A percentile compares a stretch with the other conserved stretches of the same genome.
phyloP scores from a whole-genome alignment of 2,329 filamentous ascomycete genomes.

The Monilinia aucupariae region DNA sequence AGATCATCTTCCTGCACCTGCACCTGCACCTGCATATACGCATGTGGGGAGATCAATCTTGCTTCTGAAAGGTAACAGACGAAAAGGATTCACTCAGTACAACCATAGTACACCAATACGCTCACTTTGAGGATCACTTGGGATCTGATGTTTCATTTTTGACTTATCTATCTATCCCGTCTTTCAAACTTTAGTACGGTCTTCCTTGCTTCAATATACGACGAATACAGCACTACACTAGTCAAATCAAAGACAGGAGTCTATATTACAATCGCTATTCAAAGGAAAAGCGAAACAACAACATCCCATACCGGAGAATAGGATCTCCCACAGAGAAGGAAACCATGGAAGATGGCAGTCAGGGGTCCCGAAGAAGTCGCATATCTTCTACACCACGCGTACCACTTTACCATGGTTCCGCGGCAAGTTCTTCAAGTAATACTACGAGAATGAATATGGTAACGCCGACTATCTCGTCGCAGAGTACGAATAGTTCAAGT shows the following conservation, averaged over 20 bases:
- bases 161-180: neutral
- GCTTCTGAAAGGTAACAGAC: neutral
- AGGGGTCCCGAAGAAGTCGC: constrained; percentile 13
- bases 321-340: neutral
- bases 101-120: neutral
- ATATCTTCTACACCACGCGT: constrained; percentile 21
- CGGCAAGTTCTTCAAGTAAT: constrained; percentile 24
- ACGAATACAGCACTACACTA: neutral
- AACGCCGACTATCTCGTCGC: constrained; percentile 21
- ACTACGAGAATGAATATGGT: constrained; percentile 25
- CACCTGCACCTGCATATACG: constrained; percentile 6
- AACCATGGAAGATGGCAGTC: constrained; percentile 16
- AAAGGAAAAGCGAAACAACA: neutral
- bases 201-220: neutral
- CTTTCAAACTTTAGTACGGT: neutral
- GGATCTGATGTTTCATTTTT: neutral
- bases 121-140: neutral
- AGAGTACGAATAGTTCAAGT: constrained; percentile 20
- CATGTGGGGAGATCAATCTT: constrained; percentile 5
- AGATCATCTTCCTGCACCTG: constrained; percentile 14
- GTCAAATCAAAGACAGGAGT: neutral
- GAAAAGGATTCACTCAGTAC: neutral
- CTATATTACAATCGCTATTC: neutral
- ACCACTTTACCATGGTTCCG: constrained; percentile 9
- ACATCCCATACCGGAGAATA: neutral